Evolutionary conservation across 345 rosid genomes (phyloP).

Genomic region (Murraya koenigii): DNA sequence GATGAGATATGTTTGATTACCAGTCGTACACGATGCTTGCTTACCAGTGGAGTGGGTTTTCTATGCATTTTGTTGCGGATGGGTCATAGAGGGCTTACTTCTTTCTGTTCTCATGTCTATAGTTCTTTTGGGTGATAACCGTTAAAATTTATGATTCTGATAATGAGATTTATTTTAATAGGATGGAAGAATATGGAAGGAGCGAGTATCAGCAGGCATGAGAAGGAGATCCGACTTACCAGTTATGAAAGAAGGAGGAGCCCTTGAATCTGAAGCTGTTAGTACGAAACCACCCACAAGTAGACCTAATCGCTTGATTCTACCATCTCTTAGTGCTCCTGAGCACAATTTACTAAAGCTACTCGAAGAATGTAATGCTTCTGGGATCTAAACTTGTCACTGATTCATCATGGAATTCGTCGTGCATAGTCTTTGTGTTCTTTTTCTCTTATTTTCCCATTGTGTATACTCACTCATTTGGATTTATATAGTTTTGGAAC

Average conservation of each 20-base stretch:
- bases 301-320: slow-evolving; percentile 19
- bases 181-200: slow-evolving; percentile 98
- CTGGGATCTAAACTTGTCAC: slow-evolving; percentile 37
- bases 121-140: not conserved
- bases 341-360: slow-evolving; percentile 80
- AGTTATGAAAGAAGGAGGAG: slow-evolving; percentile 45
- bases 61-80: not conserved
- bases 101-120: not conserved
- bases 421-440: not conserved
- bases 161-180: slow-evolving; percentile 21
- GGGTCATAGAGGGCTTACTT: not conserved
- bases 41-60: not conserved
- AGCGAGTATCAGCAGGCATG: slow-evolving; percentile 64
- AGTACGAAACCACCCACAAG: slow-evolving; percentile 29
- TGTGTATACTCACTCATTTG: not conserved
- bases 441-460: not conserved
- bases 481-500: slow-evolving; percentile 3
- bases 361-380: slow-evolving; percentile 76
- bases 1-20: not conserved
- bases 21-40: not conserved
- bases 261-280: slow-evolving; percentile 45
- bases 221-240: slow-evolving; percentile 65
- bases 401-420: not conserved
- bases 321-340: slow-evolving; percentile 90
- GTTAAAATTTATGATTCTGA: slow-evolving; percentile 5